phyloP scores from a whole-genome alignment of 768 basidiomycete genomes.

The Termitomyces sp. region DNA sequence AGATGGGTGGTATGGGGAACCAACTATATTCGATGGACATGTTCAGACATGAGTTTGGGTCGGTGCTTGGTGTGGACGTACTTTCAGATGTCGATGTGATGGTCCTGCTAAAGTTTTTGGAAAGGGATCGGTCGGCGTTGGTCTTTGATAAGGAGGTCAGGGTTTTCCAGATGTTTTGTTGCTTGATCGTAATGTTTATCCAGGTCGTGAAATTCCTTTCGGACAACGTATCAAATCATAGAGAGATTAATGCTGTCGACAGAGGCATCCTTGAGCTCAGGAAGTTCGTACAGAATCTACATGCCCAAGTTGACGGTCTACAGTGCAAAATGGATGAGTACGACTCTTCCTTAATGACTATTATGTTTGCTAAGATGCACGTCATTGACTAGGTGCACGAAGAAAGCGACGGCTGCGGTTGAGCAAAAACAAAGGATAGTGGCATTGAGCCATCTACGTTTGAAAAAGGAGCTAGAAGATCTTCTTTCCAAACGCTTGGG shows the following conservation, averaged over 20 bases:
- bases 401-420: slow-evolving; percentile 61
- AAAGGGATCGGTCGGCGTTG: slow-evolving; percentile 65
- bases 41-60: slow-evolving; percentile 58
- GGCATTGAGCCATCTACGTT: slow-evolving; percentile 74
- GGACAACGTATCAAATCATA: slow-evolving; percentile 24
- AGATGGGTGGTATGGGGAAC: slow-evolving; percentile 47
- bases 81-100: slow-evolving; percentile 61
- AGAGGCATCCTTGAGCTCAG: slow-evolving; percentile 78
- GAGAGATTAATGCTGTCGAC: slow-evolving; percentile 72
- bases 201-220: slow-evolving; percentile 83
- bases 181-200: neutral
- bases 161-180: slow-evolving; percentile 1
- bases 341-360: slow-evolving; percentile 12
- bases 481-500: slow-evolving; percentile 68
- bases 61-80: slow-evolving; percentile 23
- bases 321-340: slow-evolving; percentile 73
- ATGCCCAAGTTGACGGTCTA: slow-evolving; percentile 62
- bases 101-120: slow-evolving; percentile 71
- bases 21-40: slow-evolving; percentile 53
- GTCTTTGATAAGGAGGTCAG: slow-evolving; percentile 65
- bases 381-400: slow-evolving; percentile 46
- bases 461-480: slow-evolving; percentile 78
- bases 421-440: slow-evolving; percentile 64
- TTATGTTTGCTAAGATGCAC: neutral
- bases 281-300: slow-evolving; percentile 59